Evolutionary conservation across 495 filamentous ascomycete species (phyloP).

Genomic region (Hypoxylon lienhwacheense): DNA sequence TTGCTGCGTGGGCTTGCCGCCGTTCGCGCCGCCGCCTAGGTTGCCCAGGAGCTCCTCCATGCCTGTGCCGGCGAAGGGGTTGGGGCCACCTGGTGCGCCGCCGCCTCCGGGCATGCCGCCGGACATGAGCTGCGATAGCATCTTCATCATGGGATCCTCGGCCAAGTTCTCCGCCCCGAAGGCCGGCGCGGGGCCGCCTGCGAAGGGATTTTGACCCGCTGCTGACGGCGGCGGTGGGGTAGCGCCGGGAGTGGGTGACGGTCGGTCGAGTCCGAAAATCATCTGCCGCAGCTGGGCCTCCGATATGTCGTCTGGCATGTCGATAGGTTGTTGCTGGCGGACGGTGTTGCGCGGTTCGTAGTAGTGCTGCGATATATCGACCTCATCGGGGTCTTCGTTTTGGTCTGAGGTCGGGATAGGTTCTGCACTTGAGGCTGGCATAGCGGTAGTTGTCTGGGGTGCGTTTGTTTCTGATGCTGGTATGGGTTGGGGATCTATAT

Average conservation of each 20-base stretch:
- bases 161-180: slow-evolving; percentile 34
- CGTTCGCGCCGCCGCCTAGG: slow-evolving; percentile 10
- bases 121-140: slow-evolving; percentile 50
- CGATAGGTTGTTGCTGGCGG: slow-evolving; percentile 36
- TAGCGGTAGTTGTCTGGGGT: slow-evolving; percentile 9
- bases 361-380: slow-evolving; percentile 68
- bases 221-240: slow-evolving; percentile 22
- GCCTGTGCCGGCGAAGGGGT: slow-evolving; percentile 32
- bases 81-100: slow-evolving; percentile 45
- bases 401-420: slow-evolving; percentile 26
- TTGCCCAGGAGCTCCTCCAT: slow-evolving; percentile 37
- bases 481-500: slow-evolving; percentile 10
- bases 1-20: slow-evolving; percentile 49
- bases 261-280: slow-evolving; percentile 43
- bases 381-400: slow-evolving; percentile 68
- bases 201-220: slow-evolving; percentile 21
- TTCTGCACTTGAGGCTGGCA: slow-evolving; percentile 18
- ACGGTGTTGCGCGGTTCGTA: slow-evolving; percentile 50
- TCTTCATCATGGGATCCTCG: slow-evolving; percentile 43
- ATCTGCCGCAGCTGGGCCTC: slow-evolving; percentile 50
- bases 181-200: slow-evolving; percentile 38
- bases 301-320: slow-evolving; percentile 36
- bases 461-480: slow-evolving; percentile 14
- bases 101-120: slow-evolving; percentile 43
- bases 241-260: slow-evolving; percentile 7